Percentiles rank a stretch among this genome's conserved stretches.
These are phyloP conservation scores for Neoboletus magnificus DNA, from an alignment of 768 basidiomycete genomes.

Conservation along the genomic window DNA sequence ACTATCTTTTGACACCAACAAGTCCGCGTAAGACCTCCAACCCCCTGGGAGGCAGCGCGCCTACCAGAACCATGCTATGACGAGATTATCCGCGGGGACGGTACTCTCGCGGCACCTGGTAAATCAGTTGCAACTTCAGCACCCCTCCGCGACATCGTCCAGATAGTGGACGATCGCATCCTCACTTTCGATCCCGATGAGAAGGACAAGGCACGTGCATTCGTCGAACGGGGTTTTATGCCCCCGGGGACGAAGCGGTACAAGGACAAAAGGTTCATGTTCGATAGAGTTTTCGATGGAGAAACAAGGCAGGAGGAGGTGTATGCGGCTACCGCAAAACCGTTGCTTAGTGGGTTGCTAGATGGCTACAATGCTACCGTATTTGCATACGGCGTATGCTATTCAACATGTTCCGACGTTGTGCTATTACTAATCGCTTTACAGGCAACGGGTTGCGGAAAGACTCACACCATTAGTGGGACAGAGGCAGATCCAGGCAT, in stretches of 20 bases:
- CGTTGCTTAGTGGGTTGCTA: constrained; percentile 78
- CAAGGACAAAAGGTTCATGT: constrained; percentile 97
- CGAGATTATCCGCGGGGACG: constrained; percentile 74
- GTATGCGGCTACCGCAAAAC: constrained; percentile 81
- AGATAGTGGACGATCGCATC: constrained; percentile 91
- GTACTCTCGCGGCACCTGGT: constrained; percentile 69
- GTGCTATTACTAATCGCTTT: constrained; percentile 12
- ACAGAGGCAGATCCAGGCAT: constrained; percentile 84
- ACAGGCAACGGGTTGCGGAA: constrained; percentile 99
- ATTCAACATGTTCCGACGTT: constrained; percentile 1
- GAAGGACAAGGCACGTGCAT: constrained; percentile 73
- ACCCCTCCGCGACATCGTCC: constrained; percentile 73
- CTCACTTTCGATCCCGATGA: constrained; percentile 96
- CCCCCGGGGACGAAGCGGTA: constrained; percentile 89
- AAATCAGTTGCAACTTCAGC: constrained; percentile 49
- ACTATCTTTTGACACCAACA: constrained; percentile 15
- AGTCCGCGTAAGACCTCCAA: constrained; percentile 93
- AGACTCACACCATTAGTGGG: constrained; percentile 98
- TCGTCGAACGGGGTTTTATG: constrained; percentile 80
- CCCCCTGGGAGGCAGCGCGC: constrained; percentile 78
- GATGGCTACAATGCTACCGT: constrained; percentile 97
- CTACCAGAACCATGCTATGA: constrained; percentile 76
- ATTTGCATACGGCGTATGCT: constrained; percentile 94
- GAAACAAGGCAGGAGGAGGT: constrained; percentile 82
- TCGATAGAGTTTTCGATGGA: constrained; percentile 88